Base-by-base conservation (phyloP, 805 yeast species). In the Lachancea waltii region DNA sequence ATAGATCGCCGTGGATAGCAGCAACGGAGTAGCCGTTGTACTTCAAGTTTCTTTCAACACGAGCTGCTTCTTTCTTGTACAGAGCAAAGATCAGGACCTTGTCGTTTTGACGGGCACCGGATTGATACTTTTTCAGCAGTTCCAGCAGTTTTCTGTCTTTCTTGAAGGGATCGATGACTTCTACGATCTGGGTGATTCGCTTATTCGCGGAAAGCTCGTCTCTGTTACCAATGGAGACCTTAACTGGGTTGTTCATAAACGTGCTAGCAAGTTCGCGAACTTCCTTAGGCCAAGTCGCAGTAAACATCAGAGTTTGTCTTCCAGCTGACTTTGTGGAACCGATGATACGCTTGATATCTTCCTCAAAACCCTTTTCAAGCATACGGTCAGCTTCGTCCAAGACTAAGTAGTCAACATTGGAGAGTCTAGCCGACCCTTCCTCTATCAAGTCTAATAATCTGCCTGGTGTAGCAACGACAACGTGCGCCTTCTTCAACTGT, bases 231-330 rank as follows among this genome's bases (percentile, higher is more conserved):
- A 92, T 83, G 30, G 92, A 79, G 29, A 92, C 84, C 62, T 85
- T 87, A 34, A 86, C 85, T n/a, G 97, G 95, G 10, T 61, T 53
- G 16, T 72, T 75, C 95, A 92, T 84, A 64, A 82, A 92, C 5
- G 82, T 74, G 14, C 78, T 58, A 7, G 98, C 98, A 46, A 92
- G 72, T 47, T 86, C 94, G 57, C 97, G 80, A 24, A 92, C 97
- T 65, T 90, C 95, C 53, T 84, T 85, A n/a, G 99, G 99, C 98
- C 98, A 92, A 1, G 99, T 92, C n/a, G 99, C 99, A 7, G 98
- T 90, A 65, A 92, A 92, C 97, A 92, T 92, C 47, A 92, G 71
- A 0, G 98, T 92, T 64, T 90, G 97, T 67, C 97, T 71, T 18
- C 62, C 58, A 3, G 54, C 36, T 22, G 64, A 55, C 17, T 73